Conservation (phyloP, 164 flowering plant species). For the Nelumbo lutea region DNA sequence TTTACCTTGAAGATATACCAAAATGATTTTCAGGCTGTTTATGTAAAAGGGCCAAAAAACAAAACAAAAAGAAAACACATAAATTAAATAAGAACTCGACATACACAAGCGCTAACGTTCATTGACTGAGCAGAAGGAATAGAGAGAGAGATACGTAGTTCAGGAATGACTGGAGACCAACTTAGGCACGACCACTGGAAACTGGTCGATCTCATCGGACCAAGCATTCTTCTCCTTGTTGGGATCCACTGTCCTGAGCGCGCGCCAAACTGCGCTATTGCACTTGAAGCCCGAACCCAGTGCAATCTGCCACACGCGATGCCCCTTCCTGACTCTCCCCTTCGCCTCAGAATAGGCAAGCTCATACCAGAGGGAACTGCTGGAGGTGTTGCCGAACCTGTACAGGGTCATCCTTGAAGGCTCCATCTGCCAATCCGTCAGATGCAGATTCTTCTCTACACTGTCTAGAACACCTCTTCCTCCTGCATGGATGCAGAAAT, state of each 20-base stretch:
- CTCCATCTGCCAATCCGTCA: slow-evolving; percentile 9
- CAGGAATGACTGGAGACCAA: background rate
- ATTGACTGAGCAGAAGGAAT: too few species aligned
- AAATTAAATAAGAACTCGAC: too few species aligned
- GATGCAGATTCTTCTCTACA: slow-evolving; percentile 6
- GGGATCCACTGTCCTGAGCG: slow-evolving; percentile 11
- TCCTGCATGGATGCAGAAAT: slow-evolving; percentile 18
- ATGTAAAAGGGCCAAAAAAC: too few species aligned
- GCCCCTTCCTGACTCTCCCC: slow-evolving; percentile 10
- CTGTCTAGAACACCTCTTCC: slow-evolving; percentile 13
- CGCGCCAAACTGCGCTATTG: slow-evolving; percentile 14
- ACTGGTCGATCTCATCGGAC: slow-evolving; percentile 14
- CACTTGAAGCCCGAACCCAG: slow-evolving; percentile 20
- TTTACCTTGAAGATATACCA: too few species aligned
- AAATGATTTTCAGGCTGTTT: too few species aligned
- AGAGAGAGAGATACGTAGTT: too few species aligned
- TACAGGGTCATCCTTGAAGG: slow-evolving; percentile 18
- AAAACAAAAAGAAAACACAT: too few species aligned
- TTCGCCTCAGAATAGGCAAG: slow-evolving; percentile 15
- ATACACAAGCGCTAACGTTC: too few species aligned
- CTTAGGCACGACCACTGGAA: slow-evolving; percentile 11
- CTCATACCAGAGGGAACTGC: slow-evolving; percentile 20
- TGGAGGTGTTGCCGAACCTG: slow-evolving; percentile 19
- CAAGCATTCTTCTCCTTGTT: slow-evolving; percentile 10
- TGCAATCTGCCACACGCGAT: slow-evolving; percentile 15